Conservation (phyloP, 2,329 filamentous ascomycete species). For the Scedosporium apiospermum region DNA sequence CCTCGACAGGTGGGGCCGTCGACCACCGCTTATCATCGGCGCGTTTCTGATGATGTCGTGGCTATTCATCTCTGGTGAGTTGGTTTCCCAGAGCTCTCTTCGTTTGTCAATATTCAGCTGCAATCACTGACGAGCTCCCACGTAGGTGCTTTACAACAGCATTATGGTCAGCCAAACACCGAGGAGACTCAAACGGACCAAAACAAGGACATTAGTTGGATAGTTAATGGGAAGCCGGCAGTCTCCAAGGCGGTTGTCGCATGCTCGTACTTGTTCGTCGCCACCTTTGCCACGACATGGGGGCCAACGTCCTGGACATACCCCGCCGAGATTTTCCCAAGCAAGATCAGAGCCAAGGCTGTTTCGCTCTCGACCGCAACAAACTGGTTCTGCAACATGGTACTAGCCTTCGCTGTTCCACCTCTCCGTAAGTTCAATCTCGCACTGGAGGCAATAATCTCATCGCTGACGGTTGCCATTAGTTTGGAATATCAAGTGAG, state of each 20-base stretch:
- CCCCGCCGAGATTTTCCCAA: conserved; percentile 35
- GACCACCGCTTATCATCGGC: conserved; percentile 44
- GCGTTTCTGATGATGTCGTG: conserved; percentile 50
- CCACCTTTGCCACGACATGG: conserved; percentile 34
- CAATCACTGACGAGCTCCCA: conserved; percentile 1
- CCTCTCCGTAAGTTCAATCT: conserved; percentile 26
- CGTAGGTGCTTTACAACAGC: conserved; percentile 46
- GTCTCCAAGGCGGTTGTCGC: conserved; percentile 54
- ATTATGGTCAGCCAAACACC: conserved; percentile 42
- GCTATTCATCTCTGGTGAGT: conserved; percentile 49
- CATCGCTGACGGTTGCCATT: background rate
- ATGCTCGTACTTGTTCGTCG: conserved; percentile 56
- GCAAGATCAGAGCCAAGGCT: conserved; percentile 32
- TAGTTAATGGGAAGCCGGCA: conserved; percentile 38
- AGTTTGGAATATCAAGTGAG: conserved; percentile 38
- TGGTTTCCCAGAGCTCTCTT: background rate
- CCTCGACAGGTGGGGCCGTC: conserved; percentile 49
- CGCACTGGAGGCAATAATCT: background rate
- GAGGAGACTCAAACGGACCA: conserved; percentile 24
- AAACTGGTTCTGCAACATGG: conserved; percentile 33
- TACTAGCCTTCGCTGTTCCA: conserved; percentile 43
- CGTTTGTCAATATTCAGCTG: too few species aligned
- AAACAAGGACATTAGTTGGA: conserved; percentile 46
- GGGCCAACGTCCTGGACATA: conserved; percentile 41
- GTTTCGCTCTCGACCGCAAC: conserved; percentile 30